Evolutionary conservation across 176 grass and related monocot genomes (phyloP).

Genomic region (Canna indica): DNA sequence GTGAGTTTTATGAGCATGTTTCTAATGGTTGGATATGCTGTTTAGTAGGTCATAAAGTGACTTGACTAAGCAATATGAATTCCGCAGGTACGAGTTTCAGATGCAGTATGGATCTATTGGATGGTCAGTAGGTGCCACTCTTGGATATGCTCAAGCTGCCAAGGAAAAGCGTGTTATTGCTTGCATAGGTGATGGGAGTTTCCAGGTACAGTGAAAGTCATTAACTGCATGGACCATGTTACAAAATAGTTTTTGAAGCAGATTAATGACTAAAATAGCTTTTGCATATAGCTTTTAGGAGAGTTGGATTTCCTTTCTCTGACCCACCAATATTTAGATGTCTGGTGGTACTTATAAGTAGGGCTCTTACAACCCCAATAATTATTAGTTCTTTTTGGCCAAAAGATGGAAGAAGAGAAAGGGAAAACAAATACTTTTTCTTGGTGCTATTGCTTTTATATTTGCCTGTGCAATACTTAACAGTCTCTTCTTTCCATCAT

Average conservation of each 20-base stretch:
- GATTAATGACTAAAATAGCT: not conserved
- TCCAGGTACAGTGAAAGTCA: not conserved
- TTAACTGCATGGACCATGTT: not conserved
- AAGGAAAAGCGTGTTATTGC: conserved; percentile 12
- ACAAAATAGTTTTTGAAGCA: not conserved
- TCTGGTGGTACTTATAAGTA: too few relatives aligned
- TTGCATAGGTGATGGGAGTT: conserved; percentile 10
- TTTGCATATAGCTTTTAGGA: not conserved
- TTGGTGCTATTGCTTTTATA: not conserved
- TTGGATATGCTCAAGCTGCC: conserved; percentile 16
- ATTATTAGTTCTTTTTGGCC: not conserved
- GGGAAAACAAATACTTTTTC: not conserved
- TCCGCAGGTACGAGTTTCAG: not conserved
- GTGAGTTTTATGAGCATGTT: not conserved
- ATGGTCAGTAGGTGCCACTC: conserved; percentile 13
- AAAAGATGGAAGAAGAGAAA: not conserved
- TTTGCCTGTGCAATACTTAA: not conserved
- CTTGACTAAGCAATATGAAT: not conserved
- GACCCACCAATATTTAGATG: too few relatives aligned
- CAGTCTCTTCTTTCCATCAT: not conserved
- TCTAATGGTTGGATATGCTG: not conserved
- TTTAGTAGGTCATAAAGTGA: not conserved
- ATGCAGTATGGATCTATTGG: conserved; percentile 16
- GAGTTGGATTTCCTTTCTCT: not conserved
- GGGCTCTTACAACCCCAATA: too few relatives aligned